Evolutionary conservation across 2,329 filamentous ascomycete genomes (phyloP).

Genomic region (Hymenoscyphus repandus): DNA sequence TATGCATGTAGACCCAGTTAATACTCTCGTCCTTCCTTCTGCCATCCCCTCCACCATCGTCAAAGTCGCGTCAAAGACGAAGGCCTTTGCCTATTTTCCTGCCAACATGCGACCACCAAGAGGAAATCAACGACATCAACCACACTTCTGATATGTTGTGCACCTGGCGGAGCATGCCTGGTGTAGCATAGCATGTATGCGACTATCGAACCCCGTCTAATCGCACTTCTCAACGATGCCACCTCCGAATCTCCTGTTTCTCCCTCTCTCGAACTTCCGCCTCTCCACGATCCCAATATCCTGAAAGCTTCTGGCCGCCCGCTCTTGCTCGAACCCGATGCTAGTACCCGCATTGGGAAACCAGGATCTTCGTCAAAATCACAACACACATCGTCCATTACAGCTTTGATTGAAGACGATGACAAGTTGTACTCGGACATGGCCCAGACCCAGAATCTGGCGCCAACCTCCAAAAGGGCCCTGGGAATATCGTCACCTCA

Average conservation of each 20-base stretch:
- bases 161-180: no score
- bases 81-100: no score
- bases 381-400: slow-evolving; percentile 15
- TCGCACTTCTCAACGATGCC: slow-evolving; percentile 57
- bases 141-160: no score
- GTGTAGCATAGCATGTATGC: slow-evolving; percentile 22
- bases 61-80: no score
- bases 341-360: slow-evolving; percentile 29
- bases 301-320: slow-evolving; percentile 38
- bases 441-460: slow-evolving; percentile 14
- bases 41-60: no score
- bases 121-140: no score
- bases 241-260: slow-evolving; percentile 32
- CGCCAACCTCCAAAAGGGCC: slow-evolving; percentile 16
- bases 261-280: slow-evolving; percentile 47
- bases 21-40: no score
- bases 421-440: slow-evolving; percentile 28
- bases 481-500: slow-evolving; percentile 30
- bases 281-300: slow-evolving; percentile 44
- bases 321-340: slow-evolving; percentile 47
- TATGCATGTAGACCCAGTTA: no score
- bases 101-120: no score
- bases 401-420: slow-evolving; percentile 18
- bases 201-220: slow-evolving; percentile 63
- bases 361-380: slow-evolving; percentile 8